Percentiles rank a stretch among this genome's conserved stretches.
Conservation (phyloP, 306 rosid genomes). For the Argentina anserina region DNA sequence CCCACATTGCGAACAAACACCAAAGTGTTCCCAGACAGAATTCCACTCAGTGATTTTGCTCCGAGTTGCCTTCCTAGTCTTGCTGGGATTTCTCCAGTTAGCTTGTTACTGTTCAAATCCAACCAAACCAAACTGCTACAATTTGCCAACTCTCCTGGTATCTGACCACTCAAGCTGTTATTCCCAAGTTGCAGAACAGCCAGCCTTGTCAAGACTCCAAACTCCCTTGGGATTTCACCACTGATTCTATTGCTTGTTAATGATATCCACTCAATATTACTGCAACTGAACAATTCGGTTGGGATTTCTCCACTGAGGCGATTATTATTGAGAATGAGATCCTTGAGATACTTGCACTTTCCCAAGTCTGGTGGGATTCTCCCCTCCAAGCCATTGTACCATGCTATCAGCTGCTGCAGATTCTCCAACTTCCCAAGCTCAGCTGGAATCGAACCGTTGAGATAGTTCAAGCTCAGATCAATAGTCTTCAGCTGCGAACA, state of each 20-base stretch:
- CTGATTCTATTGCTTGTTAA: conserved; percentile 75
- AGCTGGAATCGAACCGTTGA: conserved; percentile 81
- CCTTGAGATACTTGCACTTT: conserved; percentile 74
- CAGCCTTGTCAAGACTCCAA: conserved; percentile 71
- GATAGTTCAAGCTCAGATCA: conserved; percentile 81
- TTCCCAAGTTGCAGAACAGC: conserved; percentile 95
- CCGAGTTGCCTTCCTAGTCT: conserved; percentile 91
- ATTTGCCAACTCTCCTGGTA: conserved; percentile 74
- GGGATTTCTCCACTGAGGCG: conserved; percentile 71
- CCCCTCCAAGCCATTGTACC: conserved; percentile 91
- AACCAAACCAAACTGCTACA: conserved; percentile 96
- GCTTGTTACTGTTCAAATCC: conserved; percentile 96
- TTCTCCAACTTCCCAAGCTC: conserved; percentile 84
- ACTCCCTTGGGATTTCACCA: conserved; percentile 69
- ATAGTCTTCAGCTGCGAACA: conserved; percentile 78
- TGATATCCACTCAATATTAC: conserved; percentile 91
- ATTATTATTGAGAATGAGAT: conserved; percentile 84
- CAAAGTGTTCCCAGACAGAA: conserved; percentile 80
- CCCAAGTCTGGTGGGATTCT: conserved; percentile 84
- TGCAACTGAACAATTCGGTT: conserved; percentile 66
- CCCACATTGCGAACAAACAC: conserved; percentile 92
- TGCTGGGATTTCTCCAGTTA: conserved; percentile 91
- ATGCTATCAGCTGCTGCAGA: conserved; percentile 84
- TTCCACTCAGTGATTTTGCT: conserved; percentile 71
- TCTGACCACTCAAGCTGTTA: conserved; percentile 76